phyloP scores from a whole-genome alignment of 257 asterid genomes.

The Solanum ahanhuiri region DNA sequence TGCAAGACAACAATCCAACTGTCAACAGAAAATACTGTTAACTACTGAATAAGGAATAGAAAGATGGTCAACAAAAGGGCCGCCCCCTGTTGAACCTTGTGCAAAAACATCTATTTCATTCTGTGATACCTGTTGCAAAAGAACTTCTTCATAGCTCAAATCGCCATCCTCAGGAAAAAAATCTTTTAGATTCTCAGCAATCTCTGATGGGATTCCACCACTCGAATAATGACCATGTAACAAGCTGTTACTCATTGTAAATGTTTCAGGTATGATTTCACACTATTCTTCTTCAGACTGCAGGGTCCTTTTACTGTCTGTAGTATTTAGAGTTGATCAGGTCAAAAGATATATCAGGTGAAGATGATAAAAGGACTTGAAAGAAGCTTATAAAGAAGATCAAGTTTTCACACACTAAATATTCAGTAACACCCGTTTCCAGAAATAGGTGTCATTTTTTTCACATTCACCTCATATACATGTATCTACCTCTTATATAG shows the following conservation, averaged over 20 bases:
- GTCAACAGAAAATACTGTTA: not conserved
- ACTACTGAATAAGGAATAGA: not conserved
- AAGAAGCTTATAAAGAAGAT: not conserved
- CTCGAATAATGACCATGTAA: constrained; percentile 28
- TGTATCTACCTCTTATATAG: not conserved
- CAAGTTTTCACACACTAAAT: not conserved
- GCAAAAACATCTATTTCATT: not conserved
- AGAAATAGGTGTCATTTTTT: not conserved
- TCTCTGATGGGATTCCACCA: constrained; percentile 52
- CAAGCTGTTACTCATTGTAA: constrained; percentile 28
- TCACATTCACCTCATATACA: not conserved
- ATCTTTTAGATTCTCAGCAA: constrained; percentile 59
- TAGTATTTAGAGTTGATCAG: not conserved
- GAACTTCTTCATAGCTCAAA: constrained; percentile 67
- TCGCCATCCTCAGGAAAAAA: constrained; percentile 73
- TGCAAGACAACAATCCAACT: constrained; percentile 12
- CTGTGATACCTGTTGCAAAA: constrained; percentile 33
- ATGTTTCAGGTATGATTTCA: constrained; percentile 29
- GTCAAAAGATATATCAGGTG: not conserved
- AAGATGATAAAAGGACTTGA: not conserved
- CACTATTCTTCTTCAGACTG: not conserved
- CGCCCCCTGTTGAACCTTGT: not conserved
- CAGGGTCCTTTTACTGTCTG: not conserved
- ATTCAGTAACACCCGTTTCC: not conserved
- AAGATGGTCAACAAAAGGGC: not conserved